These are phyloP conservation scores for Colletotrichum lindemuthianum DNA, from an alignment of 2,329 filamentous ascomycete species.

Conservation along the genomic window DNA sequence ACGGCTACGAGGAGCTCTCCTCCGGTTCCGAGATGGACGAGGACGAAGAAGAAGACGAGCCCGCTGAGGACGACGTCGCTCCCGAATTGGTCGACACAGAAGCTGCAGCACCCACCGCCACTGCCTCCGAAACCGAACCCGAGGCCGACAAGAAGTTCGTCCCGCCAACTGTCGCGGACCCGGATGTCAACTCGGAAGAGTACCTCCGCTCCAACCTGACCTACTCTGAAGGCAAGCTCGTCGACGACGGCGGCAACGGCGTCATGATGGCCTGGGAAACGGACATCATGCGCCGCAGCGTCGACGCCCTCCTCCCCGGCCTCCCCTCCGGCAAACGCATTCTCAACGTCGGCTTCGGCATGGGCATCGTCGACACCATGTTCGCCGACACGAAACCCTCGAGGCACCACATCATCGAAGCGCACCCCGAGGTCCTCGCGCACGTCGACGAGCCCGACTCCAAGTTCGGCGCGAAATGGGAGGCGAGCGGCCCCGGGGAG, in stretches of 20 bases:
- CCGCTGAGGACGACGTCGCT: constrained; percentile 51
- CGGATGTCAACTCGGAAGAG: constrained; percentile 68
- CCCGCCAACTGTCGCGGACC: constrained; percentile 49
- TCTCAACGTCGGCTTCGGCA: constrained; percentile 89
- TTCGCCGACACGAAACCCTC: constrained; percentile 75
- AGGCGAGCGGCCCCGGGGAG: constrained; percentile 62
- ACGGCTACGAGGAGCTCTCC: constrained; percentile 79
- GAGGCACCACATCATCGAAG: constrained; percentile 86
- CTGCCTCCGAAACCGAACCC: constrained; percentile 6
- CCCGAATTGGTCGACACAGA: constrained; percentile 39
- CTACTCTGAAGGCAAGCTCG: constrained; percentile 72
- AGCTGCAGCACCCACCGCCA: constrained; percentile 41
- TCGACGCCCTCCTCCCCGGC: constrained; percentile 67
- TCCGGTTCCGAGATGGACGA: constrained; percentile 61
- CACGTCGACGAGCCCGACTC: constrained; percentile 63
- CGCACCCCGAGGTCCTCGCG: constrained; percentile 79
- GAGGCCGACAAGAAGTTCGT: constrained; percentile 46
- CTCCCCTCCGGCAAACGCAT: constrained; percentile 67
- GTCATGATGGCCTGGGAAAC: constrained; percentile 97
- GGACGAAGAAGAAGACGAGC: constrained; percentile 57
- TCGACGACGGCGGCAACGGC: constrained; percentile 81
- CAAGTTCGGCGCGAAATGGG: constrained; percentile 66
- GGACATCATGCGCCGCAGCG: constrained; percentile 83
- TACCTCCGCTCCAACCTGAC: constrained; percentile 76
- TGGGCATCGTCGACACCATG: constrained; percentile 87